Base-by-base conservation (phyloP, 306 rosid genomes). In the Delonix regia region DNA sequence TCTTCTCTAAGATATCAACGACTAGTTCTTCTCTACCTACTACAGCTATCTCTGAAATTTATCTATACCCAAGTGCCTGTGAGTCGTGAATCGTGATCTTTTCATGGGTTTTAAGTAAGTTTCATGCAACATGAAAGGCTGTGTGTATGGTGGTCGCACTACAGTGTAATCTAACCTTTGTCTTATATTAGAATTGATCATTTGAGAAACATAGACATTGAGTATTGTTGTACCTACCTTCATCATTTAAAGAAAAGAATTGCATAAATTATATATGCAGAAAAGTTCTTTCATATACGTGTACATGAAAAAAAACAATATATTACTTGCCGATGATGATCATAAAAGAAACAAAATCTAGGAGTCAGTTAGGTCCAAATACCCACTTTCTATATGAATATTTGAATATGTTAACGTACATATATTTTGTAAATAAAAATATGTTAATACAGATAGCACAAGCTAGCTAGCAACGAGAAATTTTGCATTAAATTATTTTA, bases 91-190 rank as follows among this genome's bases (percentile, higher is more conserved):
- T 70, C 71, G 68, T 66, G 76, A 75, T 76, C 60, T 48, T 75
- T 68, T 60, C 48, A 62, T 64, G 75, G 60, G 47, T 81, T 75
- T 75, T 39, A 69, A 12, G 27, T 55, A 11, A 9, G 61, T 49
- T 77, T 34, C 78, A 78, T 74, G 76, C 85, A 66, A 65, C 42
- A 80, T 80, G 69, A 82, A 81, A 55, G 64, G 74, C 25, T 41
- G 21, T 49, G 12, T 82, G 87, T 67, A 68, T 69, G 81, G 71
- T 22, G 77, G 87, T 82, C 74, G 69, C 49, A 78, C 78, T 49
- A 75, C 86, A 81, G 24, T 56, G 55, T 61, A 77, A 84, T 88
- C 81, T 80, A 80, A 16, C 78, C 1, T 64, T 78, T 77, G 75
- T 78, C 61, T 41, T 84, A 73, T 55, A 19, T 71, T 52, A 65